These are phyloP conservation scores for Sonneratia caseolaris DNA, from an alignment of 345 rosid genomes.

Conservation along the genomic window DNA sequence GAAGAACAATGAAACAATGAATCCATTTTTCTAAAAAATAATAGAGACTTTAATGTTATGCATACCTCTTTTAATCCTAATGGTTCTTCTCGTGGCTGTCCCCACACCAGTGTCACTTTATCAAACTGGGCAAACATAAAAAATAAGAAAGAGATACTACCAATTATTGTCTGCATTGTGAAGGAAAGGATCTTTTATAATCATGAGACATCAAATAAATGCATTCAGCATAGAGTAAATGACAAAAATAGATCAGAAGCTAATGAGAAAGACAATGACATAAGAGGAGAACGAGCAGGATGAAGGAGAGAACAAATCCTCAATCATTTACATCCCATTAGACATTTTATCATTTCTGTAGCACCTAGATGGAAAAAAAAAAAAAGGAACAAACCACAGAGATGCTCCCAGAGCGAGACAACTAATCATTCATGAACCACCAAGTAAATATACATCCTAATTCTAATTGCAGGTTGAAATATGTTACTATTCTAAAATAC, in stretches of 20 bases:
- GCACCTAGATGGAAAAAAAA: neutral
- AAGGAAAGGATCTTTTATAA: neutral
- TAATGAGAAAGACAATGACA: neutral
- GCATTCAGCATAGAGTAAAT: neutral
- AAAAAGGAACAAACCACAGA: neutral
- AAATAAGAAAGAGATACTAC: neutral
- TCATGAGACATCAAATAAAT: neutral
- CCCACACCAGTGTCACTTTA: conserved; percentile 74
- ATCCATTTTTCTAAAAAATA: neutral
- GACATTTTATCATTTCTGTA: neutral
- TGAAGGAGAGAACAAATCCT: neutral
- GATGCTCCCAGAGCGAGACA: neutral
- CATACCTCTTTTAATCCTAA: conserved; percentile 67
- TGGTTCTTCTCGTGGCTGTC: conserved; percentile 80
- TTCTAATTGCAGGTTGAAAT: neutral
- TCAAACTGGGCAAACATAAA: conserved; percentile 52
- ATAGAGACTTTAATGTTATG: neutral
- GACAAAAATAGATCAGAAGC: neutral
- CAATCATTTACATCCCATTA: neutral
- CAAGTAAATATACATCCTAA: neutral
- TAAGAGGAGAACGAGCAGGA: neutral
- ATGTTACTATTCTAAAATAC: too few relatives aligned
- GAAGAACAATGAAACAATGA: neutral
- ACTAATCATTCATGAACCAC: neutral
- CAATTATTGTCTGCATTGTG: neutral